A percentile compares a stretch with the other conserved stretches of the same genome.
These are phyloP conservation scores for Pilobolus umbonatus DNA, from an alignment of 192 early-diverging fungal species.

Conservation along the genomic window DNA sequence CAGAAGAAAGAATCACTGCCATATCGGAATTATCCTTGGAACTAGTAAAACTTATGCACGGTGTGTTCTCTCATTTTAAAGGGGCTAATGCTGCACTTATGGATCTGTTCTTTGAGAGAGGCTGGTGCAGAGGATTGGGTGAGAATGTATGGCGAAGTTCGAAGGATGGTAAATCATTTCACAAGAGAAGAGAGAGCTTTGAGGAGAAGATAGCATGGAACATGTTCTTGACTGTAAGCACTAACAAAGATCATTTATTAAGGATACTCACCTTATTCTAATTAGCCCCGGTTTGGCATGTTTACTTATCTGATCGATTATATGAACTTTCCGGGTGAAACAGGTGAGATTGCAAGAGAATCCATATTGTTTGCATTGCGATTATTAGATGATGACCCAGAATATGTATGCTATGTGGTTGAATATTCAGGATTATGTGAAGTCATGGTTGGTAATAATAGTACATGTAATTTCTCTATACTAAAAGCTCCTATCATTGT, in stretches of 20 bases:
- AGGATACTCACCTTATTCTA: background rate
- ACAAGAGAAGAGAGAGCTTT: constrained; percentile 28
- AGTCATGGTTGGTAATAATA: constrained; percentile 27
- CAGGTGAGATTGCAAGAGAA: constrained; percentile 37
- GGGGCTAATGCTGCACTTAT: constrained; percentile 36
- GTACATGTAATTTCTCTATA: too few relatives aligned
- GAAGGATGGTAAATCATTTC: constrained; percentile 27
- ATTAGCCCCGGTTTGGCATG: constrained; percentile 37
- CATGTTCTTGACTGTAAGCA: constrained; percentile 29
- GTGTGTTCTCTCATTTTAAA: constrained; percentile 36
- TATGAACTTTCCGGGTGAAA: constrained; percentile 38
- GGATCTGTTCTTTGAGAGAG: constrained; percentile 37
- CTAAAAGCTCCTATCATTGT: background rate
- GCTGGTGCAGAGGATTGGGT: constrained; percentile 37
- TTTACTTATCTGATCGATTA: constrained; percentile 36
- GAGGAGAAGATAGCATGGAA: constrained; percentile 34
- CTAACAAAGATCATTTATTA: background rate
- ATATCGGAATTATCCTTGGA: constrained; percentile 36
- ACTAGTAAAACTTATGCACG: constrained; percentile 36
- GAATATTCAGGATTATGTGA: constrained; percentile 40
- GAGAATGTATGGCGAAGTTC: constrained; percentile 35
- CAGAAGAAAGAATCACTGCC: constrained; percentile 29
- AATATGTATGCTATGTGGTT: constrained; percentile 36
- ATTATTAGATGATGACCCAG: constrained; percentile 33
- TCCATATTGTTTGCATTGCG: constrained; percentile 36